Evolutionary conservation across 2,329 filamentous ascomycete species (phyloP), one percentile per base, ranked within the genome.

Genomic region (Arthrobotrys megalospora): DNA sequence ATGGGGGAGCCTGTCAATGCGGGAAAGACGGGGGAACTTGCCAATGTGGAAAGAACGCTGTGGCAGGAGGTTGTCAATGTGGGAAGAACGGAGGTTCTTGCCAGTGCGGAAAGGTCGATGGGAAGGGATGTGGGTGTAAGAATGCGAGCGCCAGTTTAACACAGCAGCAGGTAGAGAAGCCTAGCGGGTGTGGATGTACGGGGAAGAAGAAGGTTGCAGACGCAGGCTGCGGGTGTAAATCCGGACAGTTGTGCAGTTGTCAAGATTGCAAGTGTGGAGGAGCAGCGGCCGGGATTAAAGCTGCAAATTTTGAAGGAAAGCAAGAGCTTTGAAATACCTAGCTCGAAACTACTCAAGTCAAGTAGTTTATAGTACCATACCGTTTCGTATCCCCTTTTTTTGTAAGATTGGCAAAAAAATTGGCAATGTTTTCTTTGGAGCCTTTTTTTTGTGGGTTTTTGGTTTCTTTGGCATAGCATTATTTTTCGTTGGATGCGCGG

Each of bases 361-460:
- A 21, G 32, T 21, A 12, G 36, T 45, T 72, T 24, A 50, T 55
- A 72, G 67, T 65, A 60, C 24, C 24, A 28, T 28, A 28, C 24
- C 24, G 24, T 28, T 28, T 38, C 8, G 36, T 8, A 38, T 8
- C 12, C 8, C 12, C 11, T 36, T 38, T 38, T 38, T 38, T 62
- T 60, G 28, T 36, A 48, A 48, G 41, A 45, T 45, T 5, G n/a
- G n/a, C 11, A 45, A 45, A 45, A 45, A 28, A 28, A 28, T 45
- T 45, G 41, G 41, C n/a, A 12, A 45, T 45, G 7, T 2, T 45
- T 45, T 28, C 5, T 32, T 79, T 66, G 65, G 75, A 72, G 71
- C 55, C 62, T 21, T 80, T 68, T 16, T 43, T 60, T 69, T 43
- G 48, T 28, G 16, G 72, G 69, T 38, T 62, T 28, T 76, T 76